A percentile compares a stretch with the other conserved stretches of the same genome.
phyloP scores from a whole-genome alignment of 306 rosid genomes.

The Lotus japonicus region DNA sequence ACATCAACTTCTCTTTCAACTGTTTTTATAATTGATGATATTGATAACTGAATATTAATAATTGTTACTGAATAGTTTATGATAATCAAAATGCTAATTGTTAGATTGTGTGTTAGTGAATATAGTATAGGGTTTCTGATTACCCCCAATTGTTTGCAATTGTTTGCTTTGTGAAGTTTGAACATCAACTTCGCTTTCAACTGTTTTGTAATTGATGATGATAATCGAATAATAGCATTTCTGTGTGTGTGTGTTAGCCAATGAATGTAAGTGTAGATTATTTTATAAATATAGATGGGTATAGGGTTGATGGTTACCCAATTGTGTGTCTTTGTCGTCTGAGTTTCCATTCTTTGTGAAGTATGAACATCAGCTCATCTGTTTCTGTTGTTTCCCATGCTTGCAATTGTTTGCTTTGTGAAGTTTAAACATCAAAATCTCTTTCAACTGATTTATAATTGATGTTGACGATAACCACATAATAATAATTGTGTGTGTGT shows the following conservation, averaged over 20 bases:
- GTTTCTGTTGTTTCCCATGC: not conserved
- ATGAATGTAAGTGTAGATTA: not conserved
- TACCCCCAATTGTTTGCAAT: no score
- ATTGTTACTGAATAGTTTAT: no score
- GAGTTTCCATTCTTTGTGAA: not conserved
- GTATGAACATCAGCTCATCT: not conserved
- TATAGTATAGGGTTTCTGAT: no score
- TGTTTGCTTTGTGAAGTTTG: no score
- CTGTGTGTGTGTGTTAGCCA: not conserved
- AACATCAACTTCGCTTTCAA: no score
- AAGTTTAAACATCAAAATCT: not conserved
- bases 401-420: constrained; percentile 6
- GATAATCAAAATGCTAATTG: no score
- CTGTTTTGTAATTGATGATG: not conserved
- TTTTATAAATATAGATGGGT: not conserved
- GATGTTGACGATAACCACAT: not conserved
- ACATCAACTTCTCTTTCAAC: not conserved
- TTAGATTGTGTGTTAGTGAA: no score
- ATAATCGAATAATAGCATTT: not conserved
- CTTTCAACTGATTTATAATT: not conserved
- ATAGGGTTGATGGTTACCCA: not conserved
- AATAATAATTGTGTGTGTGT: not conserved
- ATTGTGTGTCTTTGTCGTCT: not conserved
- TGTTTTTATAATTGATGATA: not conserved
- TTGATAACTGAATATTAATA: not conserved